Percentiles rank a stretch among this genome's conserved stretches.
Conservation (phyloP, 2,329 filamentous ascomycete species). For the Verticillium isaacii region DNA sequence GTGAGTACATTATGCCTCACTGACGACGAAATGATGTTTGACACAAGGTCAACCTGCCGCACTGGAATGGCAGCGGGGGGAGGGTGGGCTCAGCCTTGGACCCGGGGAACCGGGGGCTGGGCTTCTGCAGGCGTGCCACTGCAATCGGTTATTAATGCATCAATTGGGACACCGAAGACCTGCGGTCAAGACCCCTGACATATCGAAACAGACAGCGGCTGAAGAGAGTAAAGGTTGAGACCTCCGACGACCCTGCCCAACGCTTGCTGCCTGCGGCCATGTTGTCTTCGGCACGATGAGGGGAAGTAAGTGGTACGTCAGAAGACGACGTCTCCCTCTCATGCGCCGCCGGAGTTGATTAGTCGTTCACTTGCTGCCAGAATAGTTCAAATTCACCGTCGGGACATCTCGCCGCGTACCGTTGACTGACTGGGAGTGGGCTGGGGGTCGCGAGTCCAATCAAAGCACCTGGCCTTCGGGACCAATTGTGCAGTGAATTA, state of each 20-base stretch:
- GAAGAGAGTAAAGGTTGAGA: neutral
- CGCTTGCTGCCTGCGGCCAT: neutral
- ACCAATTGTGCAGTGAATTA: neutral
- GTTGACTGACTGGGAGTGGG: neutral
- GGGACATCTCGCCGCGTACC: neutral
- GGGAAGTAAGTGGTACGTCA: neutral
- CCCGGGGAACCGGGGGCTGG: neutral
- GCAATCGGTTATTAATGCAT: neutral
- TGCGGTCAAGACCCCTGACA: neutral
- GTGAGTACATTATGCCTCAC: neutral
- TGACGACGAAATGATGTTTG: neutral
- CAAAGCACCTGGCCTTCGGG: neutral
- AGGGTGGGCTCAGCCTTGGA: neutral
- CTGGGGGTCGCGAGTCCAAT: neutral
- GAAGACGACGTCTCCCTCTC: neutral
- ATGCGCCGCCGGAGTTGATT: neutral
- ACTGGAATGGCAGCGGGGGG: neutral
- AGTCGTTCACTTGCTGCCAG: neutral
- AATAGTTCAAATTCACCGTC: neutral
- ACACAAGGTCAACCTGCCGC: neutral
- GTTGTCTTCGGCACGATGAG: neutral
- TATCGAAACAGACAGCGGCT: neutral
- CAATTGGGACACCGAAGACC: neutral
- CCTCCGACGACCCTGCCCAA: neutral
- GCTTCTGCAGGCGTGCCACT: neutral